These are phyloP conservation scores for Carex parvula DNA, from an alignment of 176 grass and related monocot genomes.

Conservation along the genomic window DNA sequence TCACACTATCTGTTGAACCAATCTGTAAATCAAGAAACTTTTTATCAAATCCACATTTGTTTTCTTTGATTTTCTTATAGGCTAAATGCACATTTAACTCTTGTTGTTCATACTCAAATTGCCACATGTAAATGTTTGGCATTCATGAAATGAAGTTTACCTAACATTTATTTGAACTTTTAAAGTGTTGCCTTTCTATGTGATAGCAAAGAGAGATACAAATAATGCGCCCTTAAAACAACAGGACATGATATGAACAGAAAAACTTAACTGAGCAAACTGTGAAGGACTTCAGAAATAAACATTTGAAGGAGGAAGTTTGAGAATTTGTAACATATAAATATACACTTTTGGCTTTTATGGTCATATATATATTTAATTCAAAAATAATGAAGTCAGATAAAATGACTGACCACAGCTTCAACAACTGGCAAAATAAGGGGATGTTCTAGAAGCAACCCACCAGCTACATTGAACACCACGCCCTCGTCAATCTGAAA, in stretches of 20 bases:
- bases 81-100: not conserved
- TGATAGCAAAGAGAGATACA: slow-evolving; percentile 9
- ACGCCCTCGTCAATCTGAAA: slow-evolving; percentile 79
- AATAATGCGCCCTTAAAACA: not conserved
- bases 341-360: not conserved
- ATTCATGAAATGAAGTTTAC: not conserved
- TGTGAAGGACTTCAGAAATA: not conserved
- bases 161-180: not conserved
- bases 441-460: slow-evolving; percentile 84
- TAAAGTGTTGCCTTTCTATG: not conserved
- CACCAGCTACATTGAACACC: slow-evolving; percentile 84
- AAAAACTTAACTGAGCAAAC: not conserved
- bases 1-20: slow-evolving; percentile 75
- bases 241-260: not conserved
- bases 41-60: not conserved
- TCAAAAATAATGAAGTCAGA: not conserved
- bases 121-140: not conserved
- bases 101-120: not conserved
- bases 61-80: not conserved
- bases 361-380: not conserved
- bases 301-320: not conserved
- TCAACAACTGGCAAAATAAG: slow-evolving; percentile 81
- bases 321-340: not conserved
- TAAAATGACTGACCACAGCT: slow-evolving; percentile 64
- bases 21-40: slow-evolving; percentile 31